Percentiles rank a stretch among this genome's conserved stretches.
Conservation (phyloP, 192 early-diverging fungal species). For the Paraglomus brasilianum region DNA sequence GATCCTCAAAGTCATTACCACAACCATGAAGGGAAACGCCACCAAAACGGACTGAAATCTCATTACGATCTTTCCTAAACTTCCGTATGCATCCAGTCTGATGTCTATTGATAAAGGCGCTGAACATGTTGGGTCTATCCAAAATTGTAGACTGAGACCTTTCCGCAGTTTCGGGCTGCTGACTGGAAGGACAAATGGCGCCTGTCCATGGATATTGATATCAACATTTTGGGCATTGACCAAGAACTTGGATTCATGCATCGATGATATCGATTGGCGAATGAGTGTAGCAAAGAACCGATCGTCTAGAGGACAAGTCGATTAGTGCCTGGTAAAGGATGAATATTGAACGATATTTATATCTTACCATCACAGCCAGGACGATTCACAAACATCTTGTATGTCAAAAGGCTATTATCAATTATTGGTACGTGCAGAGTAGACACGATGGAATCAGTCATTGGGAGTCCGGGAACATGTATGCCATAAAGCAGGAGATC, state of each 20-base stretch:
- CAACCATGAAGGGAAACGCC: slow-evolving; percentile 66
- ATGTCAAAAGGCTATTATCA: slow-evolving; percentile 52
- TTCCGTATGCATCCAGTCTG: slow-evolving; percentile 66
- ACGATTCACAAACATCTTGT: slow-evolving; percentile 46
- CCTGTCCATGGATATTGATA: slow-evolving; percentile 53
- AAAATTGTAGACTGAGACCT: slow-evolving; percentile 50
- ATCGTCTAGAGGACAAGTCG: slow-evolving; percentile 12
- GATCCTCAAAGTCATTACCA: slow-evolving; percentile 50
- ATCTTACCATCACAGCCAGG: slow-evolving; percentile 37
- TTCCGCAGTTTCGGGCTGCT: slow-evolving; percentile 19
- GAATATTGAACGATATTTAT: too few species aligned
- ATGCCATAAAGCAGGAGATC: slow-evolving; percentile 36
- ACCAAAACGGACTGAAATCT: slow-evolving; percentile 69
- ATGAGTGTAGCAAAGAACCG: slow-evolving; percentile 50
- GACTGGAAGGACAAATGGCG: slow-evolving; percentile 40
- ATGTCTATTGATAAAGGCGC: slow-evolving; percentile 47
- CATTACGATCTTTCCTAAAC: slow-evolving; percentile 65
- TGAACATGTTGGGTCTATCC: slow-evolving; percentile 54
- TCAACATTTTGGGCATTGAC: slow-evolving; percentile 45
- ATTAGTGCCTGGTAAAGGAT: neutral
- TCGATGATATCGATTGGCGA: slow-evolving; percentile 53
- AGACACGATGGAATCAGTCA: slow-evolving; percentile 36
- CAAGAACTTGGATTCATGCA: slow-evolving; percentile 55
- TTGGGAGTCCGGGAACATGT: slow-evolving; percentile 23
- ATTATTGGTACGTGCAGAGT: slow-evolving; percentile 48